phyloP scores from a whole-genome alignment of 768 basidiomycete species.

The Botryobasidium botryosum region DNA sequence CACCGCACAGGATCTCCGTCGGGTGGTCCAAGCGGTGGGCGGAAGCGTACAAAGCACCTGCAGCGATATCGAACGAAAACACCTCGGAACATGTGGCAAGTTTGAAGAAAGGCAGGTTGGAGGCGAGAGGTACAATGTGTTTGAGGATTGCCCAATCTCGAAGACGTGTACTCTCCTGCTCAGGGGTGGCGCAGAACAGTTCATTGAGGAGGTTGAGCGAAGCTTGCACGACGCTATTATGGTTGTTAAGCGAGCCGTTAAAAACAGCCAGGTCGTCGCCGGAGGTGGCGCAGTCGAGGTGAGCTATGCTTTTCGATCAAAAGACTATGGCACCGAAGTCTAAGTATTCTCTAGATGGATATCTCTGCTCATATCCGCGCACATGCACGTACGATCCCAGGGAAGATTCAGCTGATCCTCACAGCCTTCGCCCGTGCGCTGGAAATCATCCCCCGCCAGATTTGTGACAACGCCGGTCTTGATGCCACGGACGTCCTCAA shows the following conservation, averaged over 20 bases:
- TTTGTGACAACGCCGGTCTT: constrained; percentile 94
- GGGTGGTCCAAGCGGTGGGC: constrained; percentile 91
- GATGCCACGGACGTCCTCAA: constrained; percentile 96
- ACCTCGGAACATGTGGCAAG: constrained; percentile 81
- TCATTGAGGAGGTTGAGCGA: constrained; percentile 95
- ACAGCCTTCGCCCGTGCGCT: constrained; percentile 93
- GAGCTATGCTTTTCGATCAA: constrained; percentile 11
- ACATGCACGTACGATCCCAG: constrained; percentile 81
- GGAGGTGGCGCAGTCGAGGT: constrained; percentile 97
- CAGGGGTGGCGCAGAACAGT: constrained; percentile 94
- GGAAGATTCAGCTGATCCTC: constrained; percentile 88
- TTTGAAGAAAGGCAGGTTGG: constrained; percentile 96
- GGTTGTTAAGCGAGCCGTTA: constrained; percentile 97
- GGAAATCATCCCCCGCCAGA: constrained; percentile 94
- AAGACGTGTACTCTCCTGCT: constrained; percentile 92
- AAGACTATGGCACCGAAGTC: background rate
- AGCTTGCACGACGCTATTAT: constrained; percentile 97
- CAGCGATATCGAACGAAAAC: constrained; percentile 75
- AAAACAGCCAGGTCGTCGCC: constrained; percentile 90
- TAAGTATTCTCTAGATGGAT: constrained; percentile 55
- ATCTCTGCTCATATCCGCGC: constrained; percentile 87
- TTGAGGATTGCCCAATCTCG: constrained; percentile 81
- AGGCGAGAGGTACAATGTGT: constrained; percentile 90
- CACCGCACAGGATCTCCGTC: constrained; percentile 69
- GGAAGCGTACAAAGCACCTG: constrained; percentile 91